Base-by-base conservation (phyloP, 441 rosid genomes). In the Gossypium davidsonii region DNA sequence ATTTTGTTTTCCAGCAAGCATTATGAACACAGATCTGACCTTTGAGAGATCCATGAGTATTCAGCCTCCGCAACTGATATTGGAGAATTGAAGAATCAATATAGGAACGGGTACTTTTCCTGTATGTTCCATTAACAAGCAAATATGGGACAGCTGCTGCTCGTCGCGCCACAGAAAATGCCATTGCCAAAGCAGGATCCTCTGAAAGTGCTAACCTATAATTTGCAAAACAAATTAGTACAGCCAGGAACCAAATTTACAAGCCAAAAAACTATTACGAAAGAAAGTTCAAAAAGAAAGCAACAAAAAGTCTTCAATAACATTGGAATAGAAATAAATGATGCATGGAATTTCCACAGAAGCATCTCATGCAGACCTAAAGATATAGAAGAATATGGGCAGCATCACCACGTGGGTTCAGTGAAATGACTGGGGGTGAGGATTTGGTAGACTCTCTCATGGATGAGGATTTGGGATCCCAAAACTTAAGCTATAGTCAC, bases 101-200 rank as follows among this genome's bases (percentile, higher is more conserved):
- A 82, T 93, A 93, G 73, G 97, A 86, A 74, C 98, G 89, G 68
- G 90, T 80, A 10, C 93, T 91, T 83, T 90, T 96, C 78, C 99
- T 81, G 75, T 96, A 93, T 51, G 99, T 96, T 82, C 99, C 99
- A 85, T 96, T 96, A 55, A 93, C 97, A 63, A 96, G 99, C 73
- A 96, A 88, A 46, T 89, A 69, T 23, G 99, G 99, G 63, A 93
- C 93, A 75, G 97, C 98, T 74, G 99, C 97, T 79, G 98, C 98
- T 82, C 98, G 84, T 63, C 98, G 88, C 59, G 97, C 86, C 78
- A 91, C 99, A 59, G 99, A 93, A 81, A 96, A 93, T 61, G 98
- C 99, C 99, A 96, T 96, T 77, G 98, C 98, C 78, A 96, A 82
- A 73, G 99, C 97, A 83, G 97, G 96, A 85, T 96, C 99, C 84